Percentiles rank a stretch among this genome's conserved stretches.
These are phyloP conservation scores for Neofusicoccum kwambonambiense DNA, from an alignment of 2,329 filamentous ascomycete genomes.

Conservation along the genomic window DNA sequence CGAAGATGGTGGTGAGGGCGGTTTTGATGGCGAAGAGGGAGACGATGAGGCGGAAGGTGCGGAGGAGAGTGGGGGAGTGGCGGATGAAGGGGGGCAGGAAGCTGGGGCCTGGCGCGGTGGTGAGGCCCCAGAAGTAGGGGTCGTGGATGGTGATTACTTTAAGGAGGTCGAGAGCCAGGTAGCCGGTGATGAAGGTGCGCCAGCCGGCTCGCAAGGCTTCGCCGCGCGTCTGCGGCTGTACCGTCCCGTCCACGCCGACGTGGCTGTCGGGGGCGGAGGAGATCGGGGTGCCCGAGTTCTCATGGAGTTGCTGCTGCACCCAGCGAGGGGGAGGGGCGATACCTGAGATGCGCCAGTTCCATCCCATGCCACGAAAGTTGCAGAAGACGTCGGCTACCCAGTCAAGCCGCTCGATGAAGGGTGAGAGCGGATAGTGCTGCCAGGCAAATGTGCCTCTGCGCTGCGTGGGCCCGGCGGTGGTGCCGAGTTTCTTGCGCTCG, in stretches of 20 bases:
- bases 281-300: slow-evolving; percentile 27
- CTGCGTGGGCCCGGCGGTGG: slow-evolving; percentile 26
- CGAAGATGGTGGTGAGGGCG: slow-evolving; percentile 62
- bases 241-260: slow-evolving; percentile 34
- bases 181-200: slow-evolving; percentile 53
- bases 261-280: slow-evolving; percentile 7
- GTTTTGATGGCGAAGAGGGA: slow-evolving; percentile 57
- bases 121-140: slow-evolving; percentile 68
- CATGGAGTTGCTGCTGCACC: slow-evolving; percentile 39
- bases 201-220: slow-evolving; percentile 35
- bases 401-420: slow-evolving; percentile 54
- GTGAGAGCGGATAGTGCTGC: slow-evolving; percentile 51
- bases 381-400: slow-evolving; percentile 58
- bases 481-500: slow-evolving; percentile 11
- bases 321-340: slow-evolving; percentile 45
- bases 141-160: slow-evolving; percentile 71
- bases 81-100: slow-evolving; percentile 45
- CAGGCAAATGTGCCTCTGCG: slow-evolving; percentile 46
- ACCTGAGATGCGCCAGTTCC: slow-evolving; percentile 57
- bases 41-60: slow-evolving; percentile 57
- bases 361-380: slow-evolving; percentile 60
- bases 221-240: slow-evolving; percentile 34
- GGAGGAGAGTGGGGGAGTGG: slow-evolving; percentile 49
- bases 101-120: slow-evolving; percentile 37
- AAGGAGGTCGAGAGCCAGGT: slow-evolving; percentile 67